Percentiles rank a stretch among this genome's conserved stretches.
Conservation (phyloP, 225 moss, liverwort and hornwort genomes). For the Sphagnum tenellum region DNA sequence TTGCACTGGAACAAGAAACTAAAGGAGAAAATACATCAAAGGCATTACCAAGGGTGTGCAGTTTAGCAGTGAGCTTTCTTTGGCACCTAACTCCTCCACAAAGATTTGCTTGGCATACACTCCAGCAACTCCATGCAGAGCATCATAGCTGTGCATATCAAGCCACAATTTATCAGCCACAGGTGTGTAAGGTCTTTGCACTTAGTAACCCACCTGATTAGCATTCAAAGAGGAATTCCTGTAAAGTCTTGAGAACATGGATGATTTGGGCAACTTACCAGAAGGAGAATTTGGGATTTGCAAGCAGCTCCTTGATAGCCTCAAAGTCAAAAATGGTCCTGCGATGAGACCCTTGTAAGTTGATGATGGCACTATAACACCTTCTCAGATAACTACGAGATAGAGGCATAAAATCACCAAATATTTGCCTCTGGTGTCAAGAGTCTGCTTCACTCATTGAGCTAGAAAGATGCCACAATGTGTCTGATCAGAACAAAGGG, state of each 20-base stretch:
- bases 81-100: constrained; percentile 61
- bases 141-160: constrained; percentile 61
- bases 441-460: too few relatives aligned
- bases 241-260: too few relatives aligned
- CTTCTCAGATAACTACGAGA: too few relatives aligned
- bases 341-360: constrained; percentile 2
- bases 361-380: too few relatives aligned
- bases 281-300: constrained; percentile 78
- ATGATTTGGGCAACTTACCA: constrained; percentile 29
- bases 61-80: constrained; percentile 66
- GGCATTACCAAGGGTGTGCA: constrained; percentile 61
- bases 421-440: too few relatives aligned
- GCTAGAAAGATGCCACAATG: too few relatives aligned
- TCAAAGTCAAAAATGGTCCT: constrained; percentile 83
- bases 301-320: constrained; percentile 66
- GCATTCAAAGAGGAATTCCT: too few relatives aligned
- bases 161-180: neutral
- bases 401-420: too few relatives aligned
- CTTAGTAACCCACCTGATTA: too few relatives aligned
- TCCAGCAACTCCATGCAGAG: constrained; percentile 87
- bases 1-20: too few relatives aligned
- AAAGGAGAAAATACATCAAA: neutral
- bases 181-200: too few relatives aligned
- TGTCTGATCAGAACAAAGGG: too few relatives aligned
- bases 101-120: constrained; percentile 89